Evolutionary conservation across 169 alveolate genomes (phyloP).

Genomic region (Perkinsus olseni): DNA sequence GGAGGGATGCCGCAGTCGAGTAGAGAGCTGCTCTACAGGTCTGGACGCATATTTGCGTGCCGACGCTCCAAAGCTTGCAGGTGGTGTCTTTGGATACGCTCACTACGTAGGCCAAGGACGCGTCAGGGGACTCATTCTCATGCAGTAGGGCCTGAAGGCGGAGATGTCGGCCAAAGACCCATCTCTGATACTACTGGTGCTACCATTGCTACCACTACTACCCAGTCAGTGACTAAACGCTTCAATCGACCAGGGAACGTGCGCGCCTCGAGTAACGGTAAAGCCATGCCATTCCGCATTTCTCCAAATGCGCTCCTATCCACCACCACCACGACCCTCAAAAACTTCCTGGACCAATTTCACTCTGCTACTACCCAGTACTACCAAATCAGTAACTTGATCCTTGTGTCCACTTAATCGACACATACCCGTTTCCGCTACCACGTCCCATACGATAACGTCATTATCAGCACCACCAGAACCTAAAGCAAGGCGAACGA

Average conservation of each 20-base stretch:
- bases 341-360: too few relatives aligned
- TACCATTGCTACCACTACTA: too few relatives aligned
- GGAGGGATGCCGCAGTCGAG: not conserved
- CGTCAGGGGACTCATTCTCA: not conserved
- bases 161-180: too few relatives aligned
- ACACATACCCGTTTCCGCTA: slow-evolving; percentile 60
- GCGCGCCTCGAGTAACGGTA: too few relatives aligned
- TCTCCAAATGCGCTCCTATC: too few relatives aligned
- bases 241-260: too few relatives aligned
- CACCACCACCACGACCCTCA: too few relatives aligned
- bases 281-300: too few relatives aligned
- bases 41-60: slow-evolving; percentile 29
- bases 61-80: slow-evolving; percentile 25
- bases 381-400: slow-evolving; percentile 52
- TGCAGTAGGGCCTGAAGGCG: slow-evolving; percentile 31
- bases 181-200: too few relatives aligned
- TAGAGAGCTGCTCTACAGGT: slow-evolving; percentile 10
- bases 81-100: slow-evolving; percentile 30
- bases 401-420: slow-evolving; percentile 62
- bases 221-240: too few relatives aligned
- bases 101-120: slow-evolving; percentile 20
- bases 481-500: slow-evolving; percentile 21
- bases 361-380: too few relatives aligned
- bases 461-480: slow-evolving; percentile 71
- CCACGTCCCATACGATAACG: slow-evolving; percentile 67